Conservation (phyloP, 2,329 filamentous ascomycete genomes). For the Hymenoscyphus fraxineus region DNA sequence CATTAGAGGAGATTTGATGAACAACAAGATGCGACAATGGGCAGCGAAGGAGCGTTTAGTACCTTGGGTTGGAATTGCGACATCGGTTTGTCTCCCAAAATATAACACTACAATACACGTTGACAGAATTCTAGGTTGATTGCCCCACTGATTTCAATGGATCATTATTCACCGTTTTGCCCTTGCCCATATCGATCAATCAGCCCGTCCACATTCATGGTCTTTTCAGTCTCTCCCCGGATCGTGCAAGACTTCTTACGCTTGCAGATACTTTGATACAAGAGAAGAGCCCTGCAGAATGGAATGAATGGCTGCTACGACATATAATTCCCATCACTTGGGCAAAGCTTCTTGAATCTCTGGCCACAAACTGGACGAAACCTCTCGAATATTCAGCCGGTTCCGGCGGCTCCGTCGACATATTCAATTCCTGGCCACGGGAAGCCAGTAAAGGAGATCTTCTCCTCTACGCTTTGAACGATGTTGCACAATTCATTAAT, state of each 20-base stretch:
- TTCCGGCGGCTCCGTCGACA: background rate
- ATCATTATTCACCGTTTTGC: constrained; percentile 35
- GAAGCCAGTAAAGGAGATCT: constrained; percentile 9
- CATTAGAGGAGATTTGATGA: constrained; percentile 24
- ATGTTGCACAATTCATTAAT: constrained; percentile 20
- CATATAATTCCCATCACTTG: constrained; percentile 28
- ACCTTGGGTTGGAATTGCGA: constrained; percentile 37
- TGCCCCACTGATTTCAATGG: constrained; percentile 16
- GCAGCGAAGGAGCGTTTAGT: constrained; percentile 29
- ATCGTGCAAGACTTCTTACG: constrained; percentile 32
- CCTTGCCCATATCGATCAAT: constrained; percentile 31
- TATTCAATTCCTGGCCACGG: constrained; percentile 25
- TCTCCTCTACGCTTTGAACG: constrained; percentile 14
- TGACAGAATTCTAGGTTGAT: background rate
- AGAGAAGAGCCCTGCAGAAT: constrained; percentile 26
- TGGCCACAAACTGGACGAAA: constrained; percentile 5
- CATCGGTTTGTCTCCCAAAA: constrained; percentile 20
- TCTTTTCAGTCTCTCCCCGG: constrained; percentile 35
- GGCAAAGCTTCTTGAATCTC: constrained; percentile 23
- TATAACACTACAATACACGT: background rate
- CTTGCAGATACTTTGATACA: constrained; percentile 25
- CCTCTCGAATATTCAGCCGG: too few relatives aligned
- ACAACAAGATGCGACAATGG: constrained; percentile 29
- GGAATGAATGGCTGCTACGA: constrained; percentile 34
- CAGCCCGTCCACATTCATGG: constrained; percentile 38